Percentiles rank a stretch among this genome's conserved stretches.
These are phyloP conservation scores for Jackrogersella multiformis DNA, from an alignment of 495 filamentous ascomycete genomes.

Conservation along the genomic window DNA sequence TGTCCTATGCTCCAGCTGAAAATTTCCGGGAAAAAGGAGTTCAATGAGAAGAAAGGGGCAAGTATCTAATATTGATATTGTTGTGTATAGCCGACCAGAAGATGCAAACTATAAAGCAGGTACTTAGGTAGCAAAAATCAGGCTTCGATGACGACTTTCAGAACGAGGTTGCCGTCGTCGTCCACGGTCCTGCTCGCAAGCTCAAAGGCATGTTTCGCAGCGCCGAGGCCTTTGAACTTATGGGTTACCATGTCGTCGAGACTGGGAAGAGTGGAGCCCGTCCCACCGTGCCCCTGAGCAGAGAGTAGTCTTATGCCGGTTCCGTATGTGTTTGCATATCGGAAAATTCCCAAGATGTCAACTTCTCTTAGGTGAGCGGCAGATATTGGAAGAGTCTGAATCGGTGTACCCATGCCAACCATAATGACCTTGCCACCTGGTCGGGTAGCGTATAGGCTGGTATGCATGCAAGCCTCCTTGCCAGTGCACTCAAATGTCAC, in stretches of 20 bases:
- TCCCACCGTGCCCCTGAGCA: constrained; percentile 62
- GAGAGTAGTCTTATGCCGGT: constrained; percentile 77
- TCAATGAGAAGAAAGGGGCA: constrained; percentile 3
- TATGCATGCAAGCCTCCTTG: constrained; percentile 85
- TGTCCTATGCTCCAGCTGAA: constrained; percentile 17
- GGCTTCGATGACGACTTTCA: constrained; percentile 84
- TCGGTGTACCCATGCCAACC: constrained; percentile 93
- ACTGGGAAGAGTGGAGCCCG: constrained; percentile 65
- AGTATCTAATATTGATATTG: too few relatives aligned
- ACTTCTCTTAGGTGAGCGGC: constrained; percentile 88
- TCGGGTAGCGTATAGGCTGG: constrained; percentile 81
- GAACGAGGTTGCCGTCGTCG: constrained; percentile 75
- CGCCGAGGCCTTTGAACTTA: constrained; percentile 71
- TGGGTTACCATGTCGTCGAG: constrained; percentile 80
- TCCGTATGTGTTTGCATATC: constrained; percentile 88
- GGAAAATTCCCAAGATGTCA: constrained; percentile 90
- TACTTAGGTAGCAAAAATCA: too few relatives aligned
- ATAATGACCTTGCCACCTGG: constrained; percentile 85
- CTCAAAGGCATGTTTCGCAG: constrained; percentile 74
- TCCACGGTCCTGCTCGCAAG: constrained; percentile 85
- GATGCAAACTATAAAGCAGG: too few relatives aligned
- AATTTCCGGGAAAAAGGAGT: too few relatives aligned
- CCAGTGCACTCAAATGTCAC: constrained; percentile 92
- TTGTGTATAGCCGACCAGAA: too few relatives aligned
- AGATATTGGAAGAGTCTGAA: constrained; percentile 85